Evolutionary conservation across 179 eudicot species (phyloP), one percentile per base, ranked within the genome.

Genomic region (Silene vulgaris): DNA sequence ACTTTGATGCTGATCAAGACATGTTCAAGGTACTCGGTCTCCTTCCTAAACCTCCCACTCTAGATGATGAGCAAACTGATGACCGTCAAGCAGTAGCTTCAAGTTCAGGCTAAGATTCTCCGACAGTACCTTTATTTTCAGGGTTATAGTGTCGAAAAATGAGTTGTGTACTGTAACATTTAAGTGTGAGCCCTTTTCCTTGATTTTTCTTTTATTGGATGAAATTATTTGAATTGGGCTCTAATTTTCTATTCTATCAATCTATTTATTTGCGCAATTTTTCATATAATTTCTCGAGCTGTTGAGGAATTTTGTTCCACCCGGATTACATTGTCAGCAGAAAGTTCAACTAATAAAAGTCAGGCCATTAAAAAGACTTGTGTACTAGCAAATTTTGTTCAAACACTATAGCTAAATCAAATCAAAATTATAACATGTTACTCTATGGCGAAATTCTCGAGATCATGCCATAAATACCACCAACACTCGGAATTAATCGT

Each of bases 21-120:
- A 95, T 93, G 99, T 95, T 95, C 86, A 87, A 88, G 78, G 76
- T 89, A 74, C 95, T 95, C 62, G 99, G 99, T 65, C 87, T 95
- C 1, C 76, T 82, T 61, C 99, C 97, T 5, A 95, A 90, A 82
- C 90, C 97, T 64, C 92, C 99, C 0, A 84, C 77, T 19, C 81
- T 95, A 43, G 84, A 87, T 4, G 85, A 85, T 35, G 75, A 80
- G 12, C 90, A 88, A 62, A 74, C 81, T 32, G 90, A 87, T 52
- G 75, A 69, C 60, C 52, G 74, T 37, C 77, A 80, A 37, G 78
- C 79, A 73, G 87, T 83, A 35, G 90, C 81, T 35, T 88, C 90
- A 9, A 80, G 85, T 81, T 88, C 82, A 40, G 89, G 82, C 67
- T 88, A 84, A 83, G 54, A 74, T 71, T 64, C 37, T 71, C n/a